These are phyloP conservation scores for Mortierella antarctica DNA, from an alignment of 192 early-diverging fungal species.

Conservation along the genomic window DNA sequence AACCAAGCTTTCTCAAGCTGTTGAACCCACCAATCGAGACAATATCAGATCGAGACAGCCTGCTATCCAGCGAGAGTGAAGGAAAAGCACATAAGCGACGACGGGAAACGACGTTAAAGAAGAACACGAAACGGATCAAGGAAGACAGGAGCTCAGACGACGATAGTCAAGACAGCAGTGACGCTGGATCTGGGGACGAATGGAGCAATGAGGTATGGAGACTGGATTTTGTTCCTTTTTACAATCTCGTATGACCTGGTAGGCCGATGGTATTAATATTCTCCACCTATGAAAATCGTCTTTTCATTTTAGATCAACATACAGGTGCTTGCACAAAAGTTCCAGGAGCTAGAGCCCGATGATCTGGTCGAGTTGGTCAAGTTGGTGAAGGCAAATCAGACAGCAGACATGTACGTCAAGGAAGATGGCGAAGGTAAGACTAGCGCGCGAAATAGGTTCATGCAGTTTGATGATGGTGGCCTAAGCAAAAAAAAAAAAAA, in stretches of 20 bases:
- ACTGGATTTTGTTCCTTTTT: neutral
- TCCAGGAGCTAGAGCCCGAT: conserved; percentile 45
- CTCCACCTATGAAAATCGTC: no score
- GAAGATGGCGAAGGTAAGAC: conserved; percentile 55
- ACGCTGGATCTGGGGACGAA: conserved; percentile 18
- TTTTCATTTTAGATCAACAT: conserved; percentile 34
- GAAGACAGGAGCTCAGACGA: conserved; percentile 42
- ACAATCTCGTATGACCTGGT: neutral
- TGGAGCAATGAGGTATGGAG: conserved; percentile 26
- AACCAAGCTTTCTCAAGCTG: conserved; percentile 39
- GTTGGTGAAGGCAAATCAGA: conserved; percentile 51
- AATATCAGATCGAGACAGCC: conserved; percentile 14
- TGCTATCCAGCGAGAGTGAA: conserved; percentile 14
- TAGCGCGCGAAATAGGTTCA: neutral
- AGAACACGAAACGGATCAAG: conserved; percentile 32
- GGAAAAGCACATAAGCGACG: conserved; percentile 28
- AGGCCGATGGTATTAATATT: no score
- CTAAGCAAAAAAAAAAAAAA: neutral
- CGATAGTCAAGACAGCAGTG: conserved; percentile 28
- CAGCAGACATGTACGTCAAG: conserved; percentile 55
- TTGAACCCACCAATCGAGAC: conserved; percentile 34
- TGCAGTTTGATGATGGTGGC: neutral
- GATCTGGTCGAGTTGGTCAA: conserved; percentile 53
- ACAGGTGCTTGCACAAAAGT: conserved; percentile 50
- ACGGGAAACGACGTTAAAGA: conserved; percentile 18